Evolutionary conservation across 139 green algal genomes (phyloP).

Genomic region (Pycnococcus provasolii): DNA sequence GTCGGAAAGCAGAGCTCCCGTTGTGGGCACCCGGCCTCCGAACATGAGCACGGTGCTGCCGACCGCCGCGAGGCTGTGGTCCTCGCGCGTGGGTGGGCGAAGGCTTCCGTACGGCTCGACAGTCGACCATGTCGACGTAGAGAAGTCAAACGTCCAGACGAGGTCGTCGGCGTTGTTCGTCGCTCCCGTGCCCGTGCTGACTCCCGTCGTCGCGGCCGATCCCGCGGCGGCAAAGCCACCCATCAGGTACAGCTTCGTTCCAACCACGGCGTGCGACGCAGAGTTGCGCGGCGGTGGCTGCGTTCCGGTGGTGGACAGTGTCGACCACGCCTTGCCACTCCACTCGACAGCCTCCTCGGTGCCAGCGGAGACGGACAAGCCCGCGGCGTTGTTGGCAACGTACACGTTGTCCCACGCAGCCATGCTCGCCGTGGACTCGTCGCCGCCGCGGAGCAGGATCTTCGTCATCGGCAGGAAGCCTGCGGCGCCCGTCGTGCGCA

Average conservation of each 20-base stretch:
- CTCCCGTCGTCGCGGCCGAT: neutral
- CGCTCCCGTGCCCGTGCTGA: neutral
- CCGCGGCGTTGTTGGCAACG: slow-evolving; percentile 6
- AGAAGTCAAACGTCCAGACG: slow-evolving; percentile 17
- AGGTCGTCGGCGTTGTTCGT: slow-evolving; percentile 11
- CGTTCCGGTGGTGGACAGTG: slow-evolving; percentile 6
- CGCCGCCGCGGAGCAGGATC: slow-evolving; percentile 9
- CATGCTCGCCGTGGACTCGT: neutral
- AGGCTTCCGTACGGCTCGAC: slow-evolving; percentile 4
- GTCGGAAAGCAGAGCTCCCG: slow-evolving; percentile 1
- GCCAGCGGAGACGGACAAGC: neutral
- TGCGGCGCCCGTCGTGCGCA: neutral
- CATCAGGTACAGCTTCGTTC: slow-evolving; percentile 16
- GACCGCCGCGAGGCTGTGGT: slow-evolving; percentile 1
- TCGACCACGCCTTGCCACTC: neutral
- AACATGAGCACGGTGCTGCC: slow-evolving; percentile 11
- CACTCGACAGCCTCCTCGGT: slow-evolving; percentile 15
- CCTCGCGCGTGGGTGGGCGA: neutral
- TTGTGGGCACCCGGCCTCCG: neutral
- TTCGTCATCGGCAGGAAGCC: neutral
- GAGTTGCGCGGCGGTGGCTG: slow-evolving; percentile 7
- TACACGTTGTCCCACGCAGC: slow-evolving; percentile 21
- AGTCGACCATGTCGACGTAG: neutral
- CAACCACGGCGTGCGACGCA: neutral
- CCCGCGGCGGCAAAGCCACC: slow-evolving; percentile 16